Base-by-base conservation (phyloP, 2,329 filamentous ascomycete species). In the Plectosphaerella plurivora region DNA sequence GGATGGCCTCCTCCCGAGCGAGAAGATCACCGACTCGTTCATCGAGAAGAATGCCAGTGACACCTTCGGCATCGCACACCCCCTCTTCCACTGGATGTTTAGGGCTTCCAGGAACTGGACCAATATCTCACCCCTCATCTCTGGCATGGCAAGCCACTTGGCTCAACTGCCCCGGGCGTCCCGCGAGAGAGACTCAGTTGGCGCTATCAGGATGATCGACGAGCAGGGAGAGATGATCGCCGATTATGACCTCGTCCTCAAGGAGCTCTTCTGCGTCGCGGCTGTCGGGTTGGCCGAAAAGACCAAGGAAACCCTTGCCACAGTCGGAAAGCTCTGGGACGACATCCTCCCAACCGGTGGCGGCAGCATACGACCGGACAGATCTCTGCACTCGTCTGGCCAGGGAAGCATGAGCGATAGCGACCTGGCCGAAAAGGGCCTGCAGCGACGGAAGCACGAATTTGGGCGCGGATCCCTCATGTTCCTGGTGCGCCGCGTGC, bases 21-120 rank as follows among this genome's bases (percentile, higher is more conserved):
- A 86, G 54, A 89, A 91, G 59, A 89, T 96, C 55, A 94, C 90
- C 1, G 86, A 87, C 65, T 85, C 85, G 14, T 91, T 90, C 65
- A 70, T 89, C 39, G 85, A 88, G 65, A 81, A 78, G 61, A 68
- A 58, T 57, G 70, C 86, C 50, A 83, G 86, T 54, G 89, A 95
- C 55, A 82, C 86, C 14, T 92, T 96, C 61, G 84, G 84, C 52
- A 84, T 84, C 22, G 81, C 83, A 0, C 90, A 96, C 63, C 83
- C 88, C 0, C 83, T 92, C 2, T 96, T 94, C 68, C 83, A 91
- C 48, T 96, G 91, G 91, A 86, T 94, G 62, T 95, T 89, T 64
- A 82, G 88, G 52, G 88, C 90, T 3, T 89, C 88, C 7, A 80
- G 85, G 53, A 87, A 91, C 66, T 96, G 91, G 91, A 65, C 71